Evolutionary conservation across 2,329 filamentous ascomycete genomes (phyloP), one percentile per base, ranked within the genome.

Genomic region (Furcasterigmium sp.): DNA sequence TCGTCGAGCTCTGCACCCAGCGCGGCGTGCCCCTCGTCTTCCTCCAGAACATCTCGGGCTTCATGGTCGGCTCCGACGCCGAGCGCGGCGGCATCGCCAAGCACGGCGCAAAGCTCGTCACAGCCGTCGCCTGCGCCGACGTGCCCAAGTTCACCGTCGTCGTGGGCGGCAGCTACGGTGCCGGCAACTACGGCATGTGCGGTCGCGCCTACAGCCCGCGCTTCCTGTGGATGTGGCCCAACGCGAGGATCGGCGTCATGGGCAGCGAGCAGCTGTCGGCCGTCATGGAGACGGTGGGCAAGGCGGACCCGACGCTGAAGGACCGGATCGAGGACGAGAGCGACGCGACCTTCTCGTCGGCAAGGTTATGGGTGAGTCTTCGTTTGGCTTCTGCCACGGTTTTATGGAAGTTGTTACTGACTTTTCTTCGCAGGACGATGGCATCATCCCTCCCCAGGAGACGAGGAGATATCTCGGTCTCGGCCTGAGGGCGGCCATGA

Each of bases 181-280:
- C 91, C 8, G 93, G 93, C 4, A 98, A 97, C 65, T 98, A 98
- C 61, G 93, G 91, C 56, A 98, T 98, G 93, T 97, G 89, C 60
- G 93, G 93, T 18, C 79, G 93, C 40, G 91, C 93, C 2, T 98
- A 96, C 65, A 81, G 80, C n/a, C 91, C 91, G 0, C 75, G 90
- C 11, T 89, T 97, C 63, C 67, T 97, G 47, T 96, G 89, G 82
- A 94, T 91, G 75, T 98, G 93, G 93, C 93, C 93, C 32, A 95
- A 95, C 55, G 90, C 93, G n/a, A 86, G 87, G 59, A 89, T 95
- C 41, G 88, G 87, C 25, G 91, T 98, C 54, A 98, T 98, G 93
- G 93, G 93, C 17, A 78, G 86, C 32, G 91, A 96, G 67, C 91
- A 97, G 70, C 73, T 98, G 28, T 84, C 85, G 8, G 80, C 85